A percentile compares a stretch with the other conserved stretches of the same genome.
Conservation (phyloP, 257 asterid species). For the Petunia axillaris region DNA sequence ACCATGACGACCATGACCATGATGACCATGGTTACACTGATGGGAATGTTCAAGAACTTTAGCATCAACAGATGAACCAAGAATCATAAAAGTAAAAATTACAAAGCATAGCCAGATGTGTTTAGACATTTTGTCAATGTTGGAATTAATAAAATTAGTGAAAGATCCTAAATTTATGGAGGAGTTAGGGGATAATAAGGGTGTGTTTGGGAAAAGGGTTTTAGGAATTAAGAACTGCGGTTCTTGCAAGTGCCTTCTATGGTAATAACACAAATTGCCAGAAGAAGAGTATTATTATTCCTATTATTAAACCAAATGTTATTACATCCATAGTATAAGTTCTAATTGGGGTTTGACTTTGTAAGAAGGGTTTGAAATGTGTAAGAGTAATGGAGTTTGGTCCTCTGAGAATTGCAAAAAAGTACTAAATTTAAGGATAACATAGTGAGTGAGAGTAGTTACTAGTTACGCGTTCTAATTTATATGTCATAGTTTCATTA, state of each 20-base stretch:
- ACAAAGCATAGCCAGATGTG: conserved; percentile 31
- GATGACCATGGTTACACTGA: conserved; percentile 55
- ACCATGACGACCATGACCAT: conserved; percentile 37
- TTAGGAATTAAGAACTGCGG: conserved; percentile 45
- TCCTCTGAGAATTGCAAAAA: conserved; percentile 23
- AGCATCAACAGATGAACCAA: conserved; percentile 22
- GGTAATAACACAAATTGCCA: conserved; percentile 73
- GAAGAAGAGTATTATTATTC: conserved; percentile 75
- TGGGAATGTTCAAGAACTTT: conserved; percentile 31
- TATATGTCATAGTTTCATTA: too few species aligned
- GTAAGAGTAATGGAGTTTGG: conserved; percentile 4
- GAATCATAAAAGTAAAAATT: background rate
- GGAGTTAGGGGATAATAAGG: conserved; percentile 19
- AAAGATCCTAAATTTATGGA: conserved; percentile 9
- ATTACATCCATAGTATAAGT: conserved; percentile 63
- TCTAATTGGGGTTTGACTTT: background rate
- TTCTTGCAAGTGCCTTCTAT: conserved; percentile 85
- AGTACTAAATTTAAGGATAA: background rate
- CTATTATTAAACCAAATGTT: conserved; percentile 87
- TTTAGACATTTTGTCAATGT: background rate
- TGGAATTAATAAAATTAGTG: background rate
- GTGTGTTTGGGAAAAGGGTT: conserved; percentile 38
- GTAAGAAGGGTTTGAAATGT: background rate
- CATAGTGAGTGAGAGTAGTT: background rate
- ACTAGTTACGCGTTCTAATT: background rate